Base-by-base conservation (phyloP, 2,329 filamentous ascomycete species). In the Epichloe elymi region DNA sequence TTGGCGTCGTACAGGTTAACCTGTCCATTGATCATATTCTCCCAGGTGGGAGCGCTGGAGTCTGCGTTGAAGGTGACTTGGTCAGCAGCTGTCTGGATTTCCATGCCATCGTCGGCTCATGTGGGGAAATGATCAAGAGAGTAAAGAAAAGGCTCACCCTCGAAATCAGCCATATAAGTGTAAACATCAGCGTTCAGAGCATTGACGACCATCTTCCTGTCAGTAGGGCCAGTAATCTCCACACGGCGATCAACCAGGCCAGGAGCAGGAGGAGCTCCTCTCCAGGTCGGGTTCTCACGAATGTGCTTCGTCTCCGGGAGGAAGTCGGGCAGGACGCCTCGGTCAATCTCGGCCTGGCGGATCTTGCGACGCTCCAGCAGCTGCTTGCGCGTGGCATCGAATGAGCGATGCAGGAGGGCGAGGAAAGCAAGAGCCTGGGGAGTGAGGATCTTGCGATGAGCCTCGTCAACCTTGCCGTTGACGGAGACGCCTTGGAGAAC, bases 141-240 rank as follows among this genome's bases (percentile, higher is more conserved):
- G 1, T 30, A 0, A 30, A 4, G 30, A 11, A 10, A 15, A 5
- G 10, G 67, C 78, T 62, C 69, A 93, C 90, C 91, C 73, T 98
- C 93, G 59, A 98, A 95, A 70, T 98, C 93, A 46, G 93, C 93
- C 93, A 98, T 98, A 65, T 97, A 98, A 51, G 91, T 97, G 85
- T 87, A 97, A 23, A 97, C 93, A 63, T 97, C 80, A 44, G 91
- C 85, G 70, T 97, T 98, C 66, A 97, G 66, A 10, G 93, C 93
- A 68, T 98, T 98, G 56, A 97, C 88, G 46, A 97, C 89, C 93
- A 98, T 98, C 79, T 97, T 98, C 59, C 93, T 80, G 71, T 97
- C 93, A 6, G 90, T 96, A 1, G 93, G 93, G 8, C 93, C 93
- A 5, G 93, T 98, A 64, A 97, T 98, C 75, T 98, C 93, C 35